Percentiles rank a stretch among this genome's conserved stretches.
These are phyloP conservation scores for Alternaria conjuncta DNA, from an alignment of 2,329 filamentous ascomycete genomes.

Conservation along the genomic window DNA sequence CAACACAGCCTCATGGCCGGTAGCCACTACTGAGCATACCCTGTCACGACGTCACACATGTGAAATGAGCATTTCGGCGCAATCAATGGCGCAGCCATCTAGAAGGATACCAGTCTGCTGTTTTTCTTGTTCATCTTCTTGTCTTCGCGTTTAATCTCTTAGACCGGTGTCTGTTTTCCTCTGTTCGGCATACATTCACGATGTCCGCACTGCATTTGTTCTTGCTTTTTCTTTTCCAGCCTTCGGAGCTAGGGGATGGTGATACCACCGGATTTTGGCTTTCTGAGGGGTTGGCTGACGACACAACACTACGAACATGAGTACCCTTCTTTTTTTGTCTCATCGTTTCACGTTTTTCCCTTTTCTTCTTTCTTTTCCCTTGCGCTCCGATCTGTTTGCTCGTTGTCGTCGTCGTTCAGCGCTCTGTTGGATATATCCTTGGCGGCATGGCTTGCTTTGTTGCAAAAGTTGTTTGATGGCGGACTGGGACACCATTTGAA, in stretches of 20 bases:
- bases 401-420: not conserved
- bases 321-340: constrained; percentile 14
- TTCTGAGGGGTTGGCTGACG: constrained; percentile 12
- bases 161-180: constrained; percentile 27
- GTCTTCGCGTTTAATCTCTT: constrained; percentile 29
- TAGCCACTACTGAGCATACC: constrained; percentile 49
- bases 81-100: constrained; percentile 26
- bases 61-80: constrained; percentile 35
- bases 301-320: constrained; percentile 27
- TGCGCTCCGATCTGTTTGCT: not conserved
- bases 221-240: not conserved
- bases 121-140: constrained; percentile 27
- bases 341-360: constrained; percentile 8
- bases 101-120: constrained; percentile 28
- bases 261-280: constrained; percentile 20
- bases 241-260: constrained; percentile 12
- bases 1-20: constrained; percentile 53
- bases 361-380: not conserved
- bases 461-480: constrained; percentile 1
- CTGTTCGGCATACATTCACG: constrained; percentile 19
- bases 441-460: constrained; percentile 1
- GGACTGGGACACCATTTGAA: not conserved
- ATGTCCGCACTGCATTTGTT: constrained; percentile 30
- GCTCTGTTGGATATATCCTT: constrained; percentile 1
- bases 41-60: constrained; percentile 27